Base-by-base conservation (phyloP, 371 early-diverging fungal genomes). In the Rhizopus microsporus region DNA sequence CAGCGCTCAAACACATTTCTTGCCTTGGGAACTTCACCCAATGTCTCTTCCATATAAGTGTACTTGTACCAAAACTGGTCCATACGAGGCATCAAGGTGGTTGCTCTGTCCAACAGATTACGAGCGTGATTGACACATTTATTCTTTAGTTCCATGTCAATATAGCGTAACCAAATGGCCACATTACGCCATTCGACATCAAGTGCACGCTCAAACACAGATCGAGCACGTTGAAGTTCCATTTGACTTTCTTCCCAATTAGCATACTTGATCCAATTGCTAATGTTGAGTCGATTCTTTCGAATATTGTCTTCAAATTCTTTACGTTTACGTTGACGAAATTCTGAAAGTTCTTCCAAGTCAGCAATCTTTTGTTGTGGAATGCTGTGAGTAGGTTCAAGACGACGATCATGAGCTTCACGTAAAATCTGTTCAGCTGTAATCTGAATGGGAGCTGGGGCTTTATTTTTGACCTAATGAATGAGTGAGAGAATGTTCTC, bases 11-110 rank as follows among this genome's bases (percentile, higher is more conserved):
- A 98, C 16, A 98, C 90, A 52, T 90, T 91, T 23, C 98, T 82
- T 5, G 94, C 94, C 5, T 94, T 93, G 3, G 87, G 82, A 0
- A 95, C 84, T 57, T 98, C 95, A 40, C 92, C 96, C 67, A 98
- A 69, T 67, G 89, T 81, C 67, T 98, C 98, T 67, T 99, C 98
- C 97, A 98, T 96, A 66, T 94, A 93, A 5, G 93, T 88, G 75
- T 97, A 99, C 65, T 96, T 95, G 83, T 90, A 94, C 99, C 99
- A 99, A 70, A 99, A 95, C 73, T 91, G 89, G 71, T 96, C 93
- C 4, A 95, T 88, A 17, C 96, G 89, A 4, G 99, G 99, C 39
- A 99, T 71, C 37, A 96, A 60, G 2, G 93, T 88, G 3, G 92
- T 91, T 16, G 91, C 95, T 40, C 96, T 86, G 72, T 99, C 98